Conservation (phyloP, 2,329 filamentous ascomycete genomes). For the Diplodia corticola region DNA sequence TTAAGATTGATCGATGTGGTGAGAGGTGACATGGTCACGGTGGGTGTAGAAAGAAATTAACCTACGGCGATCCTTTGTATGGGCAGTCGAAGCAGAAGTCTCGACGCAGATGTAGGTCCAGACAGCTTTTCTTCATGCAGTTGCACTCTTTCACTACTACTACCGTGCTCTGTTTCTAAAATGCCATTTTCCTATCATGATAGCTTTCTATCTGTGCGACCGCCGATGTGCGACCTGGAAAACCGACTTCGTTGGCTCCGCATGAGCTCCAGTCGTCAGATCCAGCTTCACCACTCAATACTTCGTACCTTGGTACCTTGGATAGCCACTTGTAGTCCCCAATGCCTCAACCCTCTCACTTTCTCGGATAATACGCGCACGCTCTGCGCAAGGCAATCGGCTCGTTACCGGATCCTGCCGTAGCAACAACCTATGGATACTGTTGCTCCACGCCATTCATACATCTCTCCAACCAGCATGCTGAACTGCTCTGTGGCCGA, state of each 20-base stretch:
- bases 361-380: not conserved
- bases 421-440: not conserved
- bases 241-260: not conserved
- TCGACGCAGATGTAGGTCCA: too few species aligned
- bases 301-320: not conserved
- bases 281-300: not conserved
- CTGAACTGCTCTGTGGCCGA: not conserved
- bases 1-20: too few species aligned
- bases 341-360: not conserved
- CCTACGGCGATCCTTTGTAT: too few species aligned
- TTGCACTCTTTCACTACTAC: not conserved
- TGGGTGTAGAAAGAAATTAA: too few species aligned
- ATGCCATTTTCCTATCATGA: not conserved
- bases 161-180: not conserved
- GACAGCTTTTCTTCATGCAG: too few species aligned
- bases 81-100: too few species aligned
- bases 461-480: conserved; percentile 4
- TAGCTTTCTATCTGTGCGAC: not conserved
- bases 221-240: not conserved
- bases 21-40: too few species aligned
- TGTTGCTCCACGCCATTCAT: not conserved
- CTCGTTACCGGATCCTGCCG: not conserved
- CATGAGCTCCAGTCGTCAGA: not conserved
- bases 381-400: not conserved
- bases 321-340: not conserved